A percentile compares a stretch with the other conserved stretches of the same genome.
These are phyloP conservation scores for Sphagnum fallax DNA, from an alignment of 228 moss, liverwort and hornwort genomes.

Conservation along the genomic window DNA sequence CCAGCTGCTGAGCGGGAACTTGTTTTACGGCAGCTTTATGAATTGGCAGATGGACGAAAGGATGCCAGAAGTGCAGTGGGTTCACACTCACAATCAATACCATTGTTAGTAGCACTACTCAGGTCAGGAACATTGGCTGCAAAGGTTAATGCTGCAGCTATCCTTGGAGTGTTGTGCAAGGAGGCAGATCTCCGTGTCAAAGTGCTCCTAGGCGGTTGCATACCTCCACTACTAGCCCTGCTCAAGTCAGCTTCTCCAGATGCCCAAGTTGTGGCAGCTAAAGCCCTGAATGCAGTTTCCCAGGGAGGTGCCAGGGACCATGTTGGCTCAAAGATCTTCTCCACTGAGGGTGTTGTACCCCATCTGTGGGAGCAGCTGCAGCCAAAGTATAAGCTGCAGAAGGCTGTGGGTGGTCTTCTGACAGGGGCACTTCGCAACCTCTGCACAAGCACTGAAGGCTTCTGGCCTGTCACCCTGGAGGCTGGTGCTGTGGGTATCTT, in stretches of 20 bases:
- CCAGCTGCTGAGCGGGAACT: slow-evolving; percentile 64
- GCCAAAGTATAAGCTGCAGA: slow-evolving; percentile 51
- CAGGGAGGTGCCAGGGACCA: slow-evolving; percentile 93
- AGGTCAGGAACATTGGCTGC: slow-evolving; percentile 83
- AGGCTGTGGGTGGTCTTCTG: slow-evolving; percentile 75
- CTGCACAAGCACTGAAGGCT: slow-evolving; percentile 87
- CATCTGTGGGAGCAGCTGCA: slow-evolving; percentile 96
- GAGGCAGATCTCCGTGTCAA: slow-evolving; percentile 95
- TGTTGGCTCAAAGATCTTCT: slow-evolving; percentile 94
- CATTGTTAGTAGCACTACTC: slow-evolving; percentile 76
- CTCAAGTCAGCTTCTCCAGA: slow-evolving; percentile 73
- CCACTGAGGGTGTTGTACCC: slow-evolving; percentile 91
- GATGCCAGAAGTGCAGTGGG: slow-evolving; percentile 80
- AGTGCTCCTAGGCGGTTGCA: slow-evolving; percentile 93
- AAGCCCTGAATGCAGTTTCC: slow-evolving; percentile 85
- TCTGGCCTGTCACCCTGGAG: slow-evolving; percentile 90
- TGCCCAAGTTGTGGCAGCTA: slow-evolving; percentile 89
- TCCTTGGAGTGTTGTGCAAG: slow-evolving; percentile 74
- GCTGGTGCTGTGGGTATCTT: slow-evolving; percentile 87
- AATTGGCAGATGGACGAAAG: slow-evolving; percentile 66
- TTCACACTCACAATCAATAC: slow-evolving; percentile 81
- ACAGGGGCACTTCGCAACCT: slow-evolving; percentile 93
- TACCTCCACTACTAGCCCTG: slow-evolving; percentile 84
- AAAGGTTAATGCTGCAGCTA: slow-evolving; percentile 88
- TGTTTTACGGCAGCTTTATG: slow-evolving; percentile 72